Evolutionary conservation across 306 rosid genomes (phyloP), one percentile per base, ranked within the genome.

Genomic region (Cicer chorassanicum): DNA sequence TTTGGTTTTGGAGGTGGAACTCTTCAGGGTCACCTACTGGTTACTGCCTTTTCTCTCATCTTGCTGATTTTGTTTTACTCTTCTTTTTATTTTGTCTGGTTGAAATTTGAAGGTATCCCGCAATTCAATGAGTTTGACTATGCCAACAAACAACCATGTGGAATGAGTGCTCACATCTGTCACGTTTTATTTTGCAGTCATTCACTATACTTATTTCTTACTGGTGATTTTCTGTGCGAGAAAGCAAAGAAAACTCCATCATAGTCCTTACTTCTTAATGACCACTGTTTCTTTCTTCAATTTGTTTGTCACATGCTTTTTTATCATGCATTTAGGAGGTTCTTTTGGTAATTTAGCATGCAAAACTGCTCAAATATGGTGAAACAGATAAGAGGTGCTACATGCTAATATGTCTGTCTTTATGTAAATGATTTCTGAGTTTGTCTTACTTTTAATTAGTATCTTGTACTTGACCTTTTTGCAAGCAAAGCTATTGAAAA

Each of bases 1-100:
- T 94, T 91, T 82, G 86, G 92, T 38, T 94, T 90, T 75, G 95
- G 97, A 72, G 83, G 98, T 15, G 98, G 98, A 69, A 94, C 98
- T 68, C 96, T 91, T 72, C 90, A 83, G 63, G 96, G 98, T 64
- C 98, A 94, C 89, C 82, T 94, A 71, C 87, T 94, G 95, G 97
- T 91, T 78, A 82, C 86, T 87, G 7, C 63, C 34, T 75, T 51
- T 78, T 15, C 67, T 38, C 62, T 55, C 10, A 15, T 46, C 76
- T 48, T 51, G 29, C 43, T 55, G 36, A 18, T 65, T 61, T 73
- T 34, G 34, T 46, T 44, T 65, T 44, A 57, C 49, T 63, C 72
- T 44, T 29, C 5, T 57, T 29, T 41, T 34, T 11, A 8, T 8
- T n/a, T 60, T 40, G 38, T 15, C 49, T 73, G 2, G 36, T 19